A percentile compares a stretch with the other conserved stretches of the same genome.
Evolutionary conservation across 352 stramenopile species (phyloP).

Genomic region (Phytophthora pinifolia): DNA sequence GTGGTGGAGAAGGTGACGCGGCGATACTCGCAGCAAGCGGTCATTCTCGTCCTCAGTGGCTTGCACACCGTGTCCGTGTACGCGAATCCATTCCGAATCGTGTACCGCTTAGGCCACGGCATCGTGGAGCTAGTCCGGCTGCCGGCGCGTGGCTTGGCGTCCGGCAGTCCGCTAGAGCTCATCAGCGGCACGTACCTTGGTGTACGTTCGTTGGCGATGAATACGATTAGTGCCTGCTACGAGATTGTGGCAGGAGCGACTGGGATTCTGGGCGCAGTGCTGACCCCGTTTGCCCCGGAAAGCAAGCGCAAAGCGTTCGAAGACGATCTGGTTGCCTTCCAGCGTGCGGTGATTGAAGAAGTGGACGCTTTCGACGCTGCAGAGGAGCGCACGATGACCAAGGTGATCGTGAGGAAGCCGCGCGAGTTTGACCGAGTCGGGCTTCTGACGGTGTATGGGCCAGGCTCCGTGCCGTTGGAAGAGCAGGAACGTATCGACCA

Average conservation of each 20-base stretch:
- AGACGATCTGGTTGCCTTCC: conserved; percentile 84
- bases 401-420: conserved; percentile 82
- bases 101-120: conserved; percentile 83
- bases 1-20: conserved; percentile 78
- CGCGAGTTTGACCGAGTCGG: conserved; percentile 84
- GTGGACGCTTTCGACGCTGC: conserved; percentile 86
- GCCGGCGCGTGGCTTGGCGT: conserved; percentile 74
- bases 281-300: conserved; percentile 71
- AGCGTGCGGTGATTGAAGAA: conserved; percentile 86
- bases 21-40: conserved; percentile 84
- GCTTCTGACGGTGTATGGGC: conserved; percentile 80
- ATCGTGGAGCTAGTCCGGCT: conserved; percentile 81
- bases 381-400: conserved; percentile 88
- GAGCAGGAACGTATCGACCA: conserved; percentile 88
- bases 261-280: conserved; percentile 70
- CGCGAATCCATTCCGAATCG: conserved; percentile 86
- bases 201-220: conserved; percentile 86
- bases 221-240: conserved; percentile 88
- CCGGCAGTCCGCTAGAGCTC: conserved; percentile 80
- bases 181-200: conserved; percentile 83
- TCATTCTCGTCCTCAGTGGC: conserved; percentile 81
- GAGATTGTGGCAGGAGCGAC: conserved; percentile 84
- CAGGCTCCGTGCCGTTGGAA: conserved; percentile 86
- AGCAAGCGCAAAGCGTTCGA: conserved; percentile 77
- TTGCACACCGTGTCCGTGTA: conserved; percentile 88